These are phyloP conservation scores for Acorus calamus DNA, from an alignment of 106 monocot species.

Conservation along the genomic window DNA sequence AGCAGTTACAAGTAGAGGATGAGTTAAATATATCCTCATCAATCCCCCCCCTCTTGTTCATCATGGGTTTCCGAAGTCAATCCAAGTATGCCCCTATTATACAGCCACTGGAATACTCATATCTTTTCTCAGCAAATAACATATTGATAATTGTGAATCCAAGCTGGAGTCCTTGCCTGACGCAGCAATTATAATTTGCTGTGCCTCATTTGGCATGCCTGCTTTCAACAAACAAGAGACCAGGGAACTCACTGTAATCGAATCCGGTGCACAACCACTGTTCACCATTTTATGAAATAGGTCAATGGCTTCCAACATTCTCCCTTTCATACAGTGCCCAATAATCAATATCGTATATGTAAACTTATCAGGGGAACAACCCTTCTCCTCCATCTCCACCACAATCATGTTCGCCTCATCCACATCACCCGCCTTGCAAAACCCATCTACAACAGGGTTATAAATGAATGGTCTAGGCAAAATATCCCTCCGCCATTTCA, in stretches of 20 bases:
- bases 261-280: constrained; percentile 43
- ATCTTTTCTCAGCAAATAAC: constrained; percentile 5
- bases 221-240: constrained; percentile 69
- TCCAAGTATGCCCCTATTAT: not conserved
- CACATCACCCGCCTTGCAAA: constrained; percentile 63
- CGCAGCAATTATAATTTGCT: constrained; percentile 21
- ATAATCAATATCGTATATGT: constrained; percentile 80
- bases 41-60: no score
- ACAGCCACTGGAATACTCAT: constrained; percentile 20
- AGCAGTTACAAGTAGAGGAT: no score
- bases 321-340: constrained; percentile 82
- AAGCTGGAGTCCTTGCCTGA: constrained; percentile 7
- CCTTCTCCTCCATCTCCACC: constrained; percentile 38
- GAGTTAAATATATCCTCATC: no score
- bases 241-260: constrained; percentile 29
- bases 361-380: constrained; percentile 57
- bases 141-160: constrained; percentile 5
- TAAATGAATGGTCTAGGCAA: constrained; percentile 43
- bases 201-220: constrained; percentile 61
- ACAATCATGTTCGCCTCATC: constrained; percentile 49
- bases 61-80: no score
- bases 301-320: constrained; percentile 50
- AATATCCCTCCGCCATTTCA: constrained; percentile 42
- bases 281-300: constrained; percentile 53
- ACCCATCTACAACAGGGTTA: constrained; percentile 70